Evolutionary conservation across 768 basidiomycete genomes (phyloP), one percentile per base, ranked within the genome.

Genomic region (Amanita muscaria): DNA sequence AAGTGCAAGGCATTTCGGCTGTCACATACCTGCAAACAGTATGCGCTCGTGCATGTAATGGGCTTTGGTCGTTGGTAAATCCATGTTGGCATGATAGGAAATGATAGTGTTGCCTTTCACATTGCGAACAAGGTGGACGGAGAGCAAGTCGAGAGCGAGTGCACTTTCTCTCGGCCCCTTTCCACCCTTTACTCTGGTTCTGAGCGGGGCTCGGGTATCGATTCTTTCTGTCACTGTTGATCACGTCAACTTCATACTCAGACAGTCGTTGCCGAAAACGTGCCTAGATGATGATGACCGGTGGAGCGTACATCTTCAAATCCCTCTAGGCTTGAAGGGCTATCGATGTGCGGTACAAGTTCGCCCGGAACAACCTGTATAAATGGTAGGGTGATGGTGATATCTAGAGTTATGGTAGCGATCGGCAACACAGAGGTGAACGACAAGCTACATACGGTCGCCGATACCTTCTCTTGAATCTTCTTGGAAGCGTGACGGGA

Each of bases 401-500:
- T 73, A 57, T 79, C 79, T 80, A 40, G 5, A 40, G 47, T 14
- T 12, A 12, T 15, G 25, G 7, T 34, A n/a, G 33, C 36, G 15
- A 27, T 29, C 27, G 27, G 7, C 7, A 47, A 41, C n/a, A 18
- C 39, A 19, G 7, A 10, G 36, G 15, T 9, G 21, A 25, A 35
- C 16, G 16, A 22, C 11, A 25, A 23, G 34, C 8, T 15, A 42
- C 77, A 51, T 51, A 80, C 77, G 79, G 59, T 81, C 79, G 51
- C 76, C 70, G 36, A 60, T 30, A 5, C 60, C 58, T 12, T 55
- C 53, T 3, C 50, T 27, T 0, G 68, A 46, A 39, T 67, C 70
- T 51, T 80, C 79, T 49, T 79, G 73, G 40, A 74, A 83, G 43
- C 79, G 71, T 1, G 77, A 76, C 2, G 80, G 80, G 49, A 81